Evolutionary conservation across 495 filamentous ascomycete genomes (phyloP).

Genomic region (Lophium mytilinum): DNA sequence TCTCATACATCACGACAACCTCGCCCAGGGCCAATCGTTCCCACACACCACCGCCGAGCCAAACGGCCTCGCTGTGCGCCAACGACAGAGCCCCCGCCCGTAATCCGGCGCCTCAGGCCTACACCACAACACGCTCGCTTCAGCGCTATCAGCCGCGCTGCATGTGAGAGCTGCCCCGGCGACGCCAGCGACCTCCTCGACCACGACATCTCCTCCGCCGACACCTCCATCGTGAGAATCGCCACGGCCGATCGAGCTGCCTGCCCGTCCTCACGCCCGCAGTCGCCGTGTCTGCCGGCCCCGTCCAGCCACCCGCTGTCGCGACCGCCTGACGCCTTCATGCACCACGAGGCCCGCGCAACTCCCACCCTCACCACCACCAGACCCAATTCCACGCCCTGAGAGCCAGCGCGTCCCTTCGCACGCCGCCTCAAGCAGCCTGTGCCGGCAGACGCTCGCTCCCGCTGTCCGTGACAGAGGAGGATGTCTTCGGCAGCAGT

Average conservation of each 20-base stretch:
- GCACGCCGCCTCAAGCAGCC: not conserved
- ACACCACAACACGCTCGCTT: not conserved
- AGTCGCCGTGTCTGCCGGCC: not conserved
- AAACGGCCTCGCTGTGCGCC: not conserved
- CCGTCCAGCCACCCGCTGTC: not conserved
- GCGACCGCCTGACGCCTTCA: conserved; percentile 2
- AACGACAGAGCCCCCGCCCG: not conserved
- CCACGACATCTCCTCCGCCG: not conserved
- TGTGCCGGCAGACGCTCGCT: not conserved
- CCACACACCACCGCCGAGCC: not conserved
- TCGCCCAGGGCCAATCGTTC: not conserved
- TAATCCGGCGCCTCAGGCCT: not conserved
- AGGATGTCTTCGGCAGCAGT: conserved; percentile 37
- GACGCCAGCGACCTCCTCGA: not conserved
- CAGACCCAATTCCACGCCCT: not conserved
- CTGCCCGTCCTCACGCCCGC: not conserved
- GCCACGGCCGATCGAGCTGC: not conserved
- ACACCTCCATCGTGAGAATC: not conserved
- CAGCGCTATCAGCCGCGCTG: conserved; percentile 1
- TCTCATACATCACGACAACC: not conserved
- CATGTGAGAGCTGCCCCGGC: not conserved
- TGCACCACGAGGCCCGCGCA: not conserved
- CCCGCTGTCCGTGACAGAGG: not conserved
- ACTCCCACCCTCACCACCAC: not conserved
- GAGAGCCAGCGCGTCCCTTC: not conserved